A percentile compares a stretch with the other conserved stretches of the same genome.
phyloP scores from a whole-genome alignment of 495 filamentous ascomycete genomes.

The Parathielavia appendiculata region DNA sequence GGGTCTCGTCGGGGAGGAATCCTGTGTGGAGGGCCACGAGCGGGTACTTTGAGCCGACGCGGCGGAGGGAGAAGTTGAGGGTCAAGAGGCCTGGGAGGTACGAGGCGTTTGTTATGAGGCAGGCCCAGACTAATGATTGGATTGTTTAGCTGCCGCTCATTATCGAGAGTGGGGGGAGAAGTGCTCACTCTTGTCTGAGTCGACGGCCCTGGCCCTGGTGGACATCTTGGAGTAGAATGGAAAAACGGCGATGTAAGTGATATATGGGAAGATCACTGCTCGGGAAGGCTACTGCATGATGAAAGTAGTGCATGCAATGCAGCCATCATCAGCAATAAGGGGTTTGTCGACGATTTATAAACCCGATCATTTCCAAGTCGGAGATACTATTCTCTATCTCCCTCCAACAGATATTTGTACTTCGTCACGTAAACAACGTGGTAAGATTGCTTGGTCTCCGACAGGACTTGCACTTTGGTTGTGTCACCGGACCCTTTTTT shows the following conservation, averaged over 20 bases:
- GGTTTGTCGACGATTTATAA: not conserved
- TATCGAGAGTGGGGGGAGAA: not conserved
- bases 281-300: no score
- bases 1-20: conserved; percentile 57
- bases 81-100: conserved; percentile 71
- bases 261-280: no score
- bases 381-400: no score
- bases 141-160: not conserved
- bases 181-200: conserved; percentile 27
- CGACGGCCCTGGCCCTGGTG: conserved; percentile 12
- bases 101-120: conserved; percentile 67
- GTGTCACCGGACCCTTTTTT: not conserved
- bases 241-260: no score
- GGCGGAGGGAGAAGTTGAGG: conserved; percentile 62
- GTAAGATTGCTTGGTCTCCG: no score
- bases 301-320: not conserved
- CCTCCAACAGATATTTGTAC: no score
- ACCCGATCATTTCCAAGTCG: not conserved
- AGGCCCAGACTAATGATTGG: conserved; percentile 64
- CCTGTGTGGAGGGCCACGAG: conserved; percentile 75
- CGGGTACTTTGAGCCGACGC: conserved; percentile 55
- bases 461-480: no score
- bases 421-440: no score
- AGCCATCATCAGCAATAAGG: not conserved
- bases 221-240: not conserved